Percentiles rank a stretch among this genome's conserved stretches.
Evolutionary conservation across 768 basidiomycete genomes (phyloP).

Genomic region (Lentinula detonsa): DNA sequence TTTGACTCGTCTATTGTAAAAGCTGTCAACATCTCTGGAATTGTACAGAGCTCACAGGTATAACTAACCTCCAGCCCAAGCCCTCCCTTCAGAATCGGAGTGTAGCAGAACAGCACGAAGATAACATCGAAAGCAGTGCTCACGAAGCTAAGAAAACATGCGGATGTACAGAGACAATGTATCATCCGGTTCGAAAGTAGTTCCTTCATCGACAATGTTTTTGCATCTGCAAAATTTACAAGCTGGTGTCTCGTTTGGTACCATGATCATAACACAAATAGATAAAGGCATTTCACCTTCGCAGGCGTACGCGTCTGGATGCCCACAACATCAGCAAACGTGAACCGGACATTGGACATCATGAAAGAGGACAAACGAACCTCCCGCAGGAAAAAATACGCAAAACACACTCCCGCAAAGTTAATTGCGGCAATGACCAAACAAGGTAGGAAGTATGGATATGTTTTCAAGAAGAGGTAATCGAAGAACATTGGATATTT

Average conservation of each 20-base stretch:
- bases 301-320: constrained; percentile 15
- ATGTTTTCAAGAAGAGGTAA: constrained; percentile 32
- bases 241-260: constrained; percentile 25
- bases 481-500: constrained; percentile 42
- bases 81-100: constrained; percentile 50
- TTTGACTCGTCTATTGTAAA: constrained; percentile 24
- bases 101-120: constrained; percentile 65
- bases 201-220: constrained; percentile 10
- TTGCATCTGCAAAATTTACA: constrained; percentile 16
- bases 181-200: constrained; percentile 48
- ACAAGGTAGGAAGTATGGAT: constrained; percentile 63
- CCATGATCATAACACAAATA: background rate
- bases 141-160: constrained; percentile 47
- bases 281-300: constrained; percentile 22
- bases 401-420: constrained; percentile 31
- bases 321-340: background rate
- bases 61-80: constrained; percentile 44
- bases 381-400: constrained; percentile 50
- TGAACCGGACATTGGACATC: background rate
- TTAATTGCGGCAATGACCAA: constrained; percentile 38
- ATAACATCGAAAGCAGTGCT: constrained; percentile 60
- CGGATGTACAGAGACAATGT: constrained; percentile 46
- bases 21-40: constrained; percentile 4
- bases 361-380: constrained; percentile 19
- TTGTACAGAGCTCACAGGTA: background rate